These are phyloP conservation scores for Typha latifolia DNA, from an alignment of 176 grass and related monocot genomes.

Conservation along the genomic window DNA sequence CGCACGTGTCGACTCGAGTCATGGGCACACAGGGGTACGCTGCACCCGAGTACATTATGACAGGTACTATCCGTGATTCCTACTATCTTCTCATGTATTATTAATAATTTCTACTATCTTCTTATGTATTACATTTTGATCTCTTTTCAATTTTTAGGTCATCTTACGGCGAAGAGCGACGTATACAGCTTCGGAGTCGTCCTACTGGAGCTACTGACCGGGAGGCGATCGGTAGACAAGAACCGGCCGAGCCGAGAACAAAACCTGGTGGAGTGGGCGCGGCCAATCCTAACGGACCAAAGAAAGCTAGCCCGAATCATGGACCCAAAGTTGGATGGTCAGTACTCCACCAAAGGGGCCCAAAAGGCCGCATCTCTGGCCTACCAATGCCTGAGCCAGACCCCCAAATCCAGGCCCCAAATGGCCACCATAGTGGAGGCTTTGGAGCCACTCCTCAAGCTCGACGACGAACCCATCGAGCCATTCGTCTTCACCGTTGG, in stretches of 20 bases:
- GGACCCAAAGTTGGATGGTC: constrained; percentile 49
- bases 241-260: constrained; percentile 57
- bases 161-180: constrained; percentile 76
- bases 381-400: constrained; percentile 54
- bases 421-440: constrained; percentile 65
- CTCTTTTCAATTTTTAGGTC: constrained; percentile 22
- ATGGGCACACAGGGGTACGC: constrained; percentile 98
- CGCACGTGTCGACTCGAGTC: constrained; percentile 73
- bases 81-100: neutral
- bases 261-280: constrained; percentile 65
- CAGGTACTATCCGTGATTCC: constrained; percentile 17
- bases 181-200: constrained; percentile 79
- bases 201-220: constrained; percentile 56
- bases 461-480: constrained; percentile 36
- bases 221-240: constrained; percentile 57
- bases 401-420: constrained; percentile 52
- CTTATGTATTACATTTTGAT: neutral
- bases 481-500: constrained; percentile 56
- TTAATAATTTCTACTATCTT: neutral
- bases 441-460: constrained; percentile 57
- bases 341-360: constrained; percentile 50
- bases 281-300: constrained; percentile 49
- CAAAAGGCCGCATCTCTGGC: constrained; percentile 42
- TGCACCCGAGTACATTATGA: constrained; percentile 97
- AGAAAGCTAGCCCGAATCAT: constrained; percentile 56